Base-by-base conservation (phyloP, 2,329 filamentous ascomycete genomes). In the Fonsecaea pedrosoi region DNA sequence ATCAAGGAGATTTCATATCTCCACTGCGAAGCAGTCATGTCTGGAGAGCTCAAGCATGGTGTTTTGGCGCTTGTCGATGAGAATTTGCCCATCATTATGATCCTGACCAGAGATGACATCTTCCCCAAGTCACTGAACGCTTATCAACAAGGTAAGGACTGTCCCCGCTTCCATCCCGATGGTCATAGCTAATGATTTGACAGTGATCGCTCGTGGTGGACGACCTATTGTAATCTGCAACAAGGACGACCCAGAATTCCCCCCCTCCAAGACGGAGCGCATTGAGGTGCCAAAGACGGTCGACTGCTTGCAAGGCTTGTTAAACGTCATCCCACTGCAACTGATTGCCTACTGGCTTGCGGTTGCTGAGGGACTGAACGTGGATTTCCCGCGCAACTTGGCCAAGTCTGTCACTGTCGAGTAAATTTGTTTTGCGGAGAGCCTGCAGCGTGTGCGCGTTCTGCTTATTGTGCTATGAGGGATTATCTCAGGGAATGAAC, bases 1-100 rank as follows among this genome's bases (percentile, higher is more conserved):
- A 99, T 99, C 82, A 99, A 99, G 88, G 95, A 99, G 84, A 99
- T 99, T 76, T 98, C 94, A 18, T 99, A 99, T 82, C 91, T 99
- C 67, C 95, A 99, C 82, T 99, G 95, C 82, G 95, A 99, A 84
- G 95, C 95, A 75, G 95, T 99, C 85, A 99, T 99, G 95, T 98
- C 95, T 71, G 95, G 95, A 82, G 95, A 99, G 84, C 87, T 99
- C 75, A 99, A 99, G 88, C 95, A 99, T 81, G 95, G 95, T 85
- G 95, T 99, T 60, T 85, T 99, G 78, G 95, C 95, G 61, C 87
- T 99, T 70, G 95, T 99, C 67, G 95, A 99, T 76, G 95, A 99
- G 87, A 94, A 97, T 82, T 88, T 99, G 42, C 95, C 95, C 70
- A 99, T 99, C 80, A 97, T 99, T 82, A 99, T 99, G 95, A 98